Conservation (phyloP, 2,329 filamentous ascomycete genomes). For the Acephala macrosclerotiorum region DNA sequence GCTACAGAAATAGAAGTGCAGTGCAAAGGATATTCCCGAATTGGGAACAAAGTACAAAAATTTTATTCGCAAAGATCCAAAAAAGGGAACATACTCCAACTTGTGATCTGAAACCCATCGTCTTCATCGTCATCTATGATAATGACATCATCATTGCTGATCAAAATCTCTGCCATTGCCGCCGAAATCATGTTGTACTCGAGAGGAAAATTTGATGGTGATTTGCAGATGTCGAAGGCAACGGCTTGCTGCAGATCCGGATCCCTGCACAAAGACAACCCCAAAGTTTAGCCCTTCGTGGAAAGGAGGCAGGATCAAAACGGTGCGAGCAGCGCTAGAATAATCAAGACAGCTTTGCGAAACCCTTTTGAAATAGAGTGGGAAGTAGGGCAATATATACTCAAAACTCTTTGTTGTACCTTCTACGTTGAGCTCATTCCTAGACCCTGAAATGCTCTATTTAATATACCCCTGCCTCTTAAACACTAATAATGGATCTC, state of each 20-base stretch:
- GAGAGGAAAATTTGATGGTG: background rate
- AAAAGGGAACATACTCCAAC: constrained; percentile 6
- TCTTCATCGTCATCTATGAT: constrained; percentile 15
- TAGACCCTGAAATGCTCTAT: constrained; percentile 9
- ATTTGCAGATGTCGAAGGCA: background rate
- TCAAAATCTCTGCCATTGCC: background rate
- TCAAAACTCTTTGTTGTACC: constrained; percentile 20
- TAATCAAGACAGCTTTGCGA: background rate
- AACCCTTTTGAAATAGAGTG: background rate
- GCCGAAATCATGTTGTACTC: constrained; percentile 12
- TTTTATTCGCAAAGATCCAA: background rate
- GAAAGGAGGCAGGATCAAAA: background rate
- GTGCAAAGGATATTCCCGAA: background rate
- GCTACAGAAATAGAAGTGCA: background rate
- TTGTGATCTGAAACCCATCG: constrained; percentile 4
- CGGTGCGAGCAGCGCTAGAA: background rate
- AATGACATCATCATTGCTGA: constrained; percentile 21
- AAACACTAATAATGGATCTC: background rate
- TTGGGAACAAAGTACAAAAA: background rate
- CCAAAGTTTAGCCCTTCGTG: background rate
- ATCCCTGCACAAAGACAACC: background rate
- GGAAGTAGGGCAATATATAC: constrained; percentile 4
- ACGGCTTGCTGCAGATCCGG: background rate
- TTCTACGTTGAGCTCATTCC: background rate
- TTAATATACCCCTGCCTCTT: constrained; percentile 2